These are phyloP conservation scores for Acer yangbiense DNA, from an alignment of 345 rosid genomes.

Conservation along the genomic window DNA sequence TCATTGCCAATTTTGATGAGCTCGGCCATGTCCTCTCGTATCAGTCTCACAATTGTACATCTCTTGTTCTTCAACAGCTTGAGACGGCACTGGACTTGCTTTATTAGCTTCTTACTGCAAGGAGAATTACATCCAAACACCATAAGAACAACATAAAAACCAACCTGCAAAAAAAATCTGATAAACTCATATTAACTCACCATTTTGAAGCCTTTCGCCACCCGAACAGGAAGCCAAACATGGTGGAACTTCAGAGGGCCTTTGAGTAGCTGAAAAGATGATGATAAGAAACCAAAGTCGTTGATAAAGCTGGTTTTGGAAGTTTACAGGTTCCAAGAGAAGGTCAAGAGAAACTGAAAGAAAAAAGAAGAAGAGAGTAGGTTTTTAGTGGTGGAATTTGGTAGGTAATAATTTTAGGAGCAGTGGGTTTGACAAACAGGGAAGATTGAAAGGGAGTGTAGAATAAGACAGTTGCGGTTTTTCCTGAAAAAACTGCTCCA, in stretches of 20 bases:
- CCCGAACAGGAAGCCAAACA: conserved; percentile 69
- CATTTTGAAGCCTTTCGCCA: conserved; percentile 89
- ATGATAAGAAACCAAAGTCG: background rate
- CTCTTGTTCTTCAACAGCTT: conserved; percentile 72
- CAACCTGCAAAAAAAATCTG: background rate
- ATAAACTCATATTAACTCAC: conserved; percentile 21
- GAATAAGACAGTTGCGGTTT: conserved; percentile 22
- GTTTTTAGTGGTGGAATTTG: conserved; percentile 14
- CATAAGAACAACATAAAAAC: background rate
- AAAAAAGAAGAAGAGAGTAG: conserved; percentile 16
- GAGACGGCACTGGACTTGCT: conserved; percentile 59
- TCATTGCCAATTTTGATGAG: conserved; percentile 58
- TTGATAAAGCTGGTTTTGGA: background rate
- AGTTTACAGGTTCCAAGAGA: background rate
- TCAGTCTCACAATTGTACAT: conserved; percentile 54
- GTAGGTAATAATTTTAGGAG: conserved; percentile 39
- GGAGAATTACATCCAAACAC: background rate
- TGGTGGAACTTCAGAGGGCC: conserved; percentile 24
- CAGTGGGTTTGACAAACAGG: conserved; percentile 46
- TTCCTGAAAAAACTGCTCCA: conserved; percentile 41
- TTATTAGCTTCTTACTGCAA: conserved; percentile 66
- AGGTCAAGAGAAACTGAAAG: background rate
- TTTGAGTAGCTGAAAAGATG: background rate
- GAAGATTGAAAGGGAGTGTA: conserved; percentile 5
- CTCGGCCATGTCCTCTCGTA: conserved; percentile 65